Conservation (phyloP, 305 asterid genomes). For the Rubia peregrina region DNA sequence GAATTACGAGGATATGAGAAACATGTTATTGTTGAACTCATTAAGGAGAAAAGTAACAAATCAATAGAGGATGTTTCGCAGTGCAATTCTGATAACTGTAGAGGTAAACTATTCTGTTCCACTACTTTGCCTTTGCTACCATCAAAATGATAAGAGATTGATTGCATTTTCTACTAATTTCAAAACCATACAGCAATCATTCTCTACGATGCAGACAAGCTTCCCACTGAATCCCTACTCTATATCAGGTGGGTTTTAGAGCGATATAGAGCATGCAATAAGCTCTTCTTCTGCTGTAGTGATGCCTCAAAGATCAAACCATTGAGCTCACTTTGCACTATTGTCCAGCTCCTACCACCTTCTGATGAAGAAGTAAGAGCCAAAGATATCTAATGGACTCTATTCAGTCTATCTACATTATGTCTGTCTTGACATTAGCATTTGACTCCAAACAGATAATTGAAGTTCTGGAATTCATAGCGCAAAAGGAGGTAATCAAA, state of each 20-base stretch:
- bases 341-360: constrained; percentile 68
- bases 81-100: constrained; percentile 34
- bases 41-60: constrained; percentile 42
- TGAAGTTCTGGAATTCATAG: constrained; percentile 63
- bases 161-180: not conserved
- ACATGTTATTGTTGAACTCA: constrained; percentile 65
- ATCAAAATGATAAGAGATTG: constrained; percentile 10
- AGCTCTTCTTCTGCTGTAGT: constrained; percentile 71
- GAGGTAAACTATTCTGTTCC: constrained; percentile 38
- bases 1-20: constrained; percentile 77
- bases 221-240: constrained; percentile 57
- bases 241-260: constrained; percentile 79
- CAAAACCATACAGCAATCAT: constrained; percentile 50
- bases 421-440: not conserved
- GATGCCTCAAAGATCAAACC: constrained; percentile 66
- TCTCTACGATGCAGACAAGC: constrained; percentile 66
- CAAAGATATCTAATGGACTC: constrained; percentile 5
- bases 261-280: constrained; percentile 56
- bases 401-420: not conserved
- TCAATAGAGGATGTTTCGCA: constrained; percentile 22
- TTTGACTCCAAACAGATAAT: constrained; percentile 41
- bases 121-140: constrained; percentile 2
- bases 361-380: constrained; percentile 57
- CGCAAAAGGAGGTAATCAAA: constrained; percentile 48
- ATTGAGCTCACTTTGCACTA: constrained; percentile 48